Conservation (phyloP, 345 rosid species). For the Eucalyptus erythrocorys region DNA sequence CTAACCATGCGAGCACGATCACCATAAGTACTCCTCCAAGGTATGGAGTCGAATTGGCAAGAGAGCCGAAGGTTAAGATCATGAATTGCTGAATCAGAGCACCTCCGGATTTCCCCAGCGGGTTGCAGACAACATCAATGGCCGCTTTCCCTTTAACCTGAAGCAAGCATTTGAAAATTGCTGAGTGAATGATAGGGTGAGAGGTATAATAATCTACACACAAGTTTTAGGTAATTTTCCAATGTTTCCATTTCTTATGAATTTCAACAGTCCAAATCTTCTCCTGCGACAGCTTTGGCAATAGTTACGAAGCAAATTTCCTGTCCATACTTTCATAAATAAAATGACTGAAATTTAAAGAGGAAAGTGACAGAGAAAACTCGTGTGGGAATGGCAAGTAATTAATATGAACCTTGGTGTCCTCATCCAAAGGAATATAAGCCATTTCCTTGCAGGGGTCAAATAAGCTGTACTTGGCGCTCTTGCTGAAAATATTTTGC, state of each 20-base stretch:
- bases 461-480: slow-evolving; percentile 95
- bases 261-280: neutral
- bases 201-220: neutral
- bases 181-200: neutral
- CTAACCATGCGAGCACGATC: slow-evolving; percentile 80
- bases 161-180: neutral
- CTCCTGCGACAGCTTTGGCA: neutral
- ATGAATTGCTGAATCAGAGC: slow-evolving; percentile 96
- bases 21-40: slow-evolving; percentile 73
- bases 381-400: neutral
- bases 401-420: slow-evolving; percentile 61
- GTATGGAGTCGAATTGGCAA: slow-evolving; percentile 90
- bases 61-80: slow-evolving; percentile 93
- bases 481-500: slow-evolving; percentile 99
- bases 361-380: neutral
- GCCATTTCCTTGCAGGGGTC: slow-evolving; percentile 99
- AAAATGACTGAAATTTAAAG: neutral
- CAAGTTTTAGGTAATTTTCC: neutral
- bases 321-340: neutral
- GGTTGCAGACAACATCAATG: slow-evolving; percentile 90
- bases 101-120: slow-evolving; percentile 92
- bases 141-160: slow-evolving; percentile 98
- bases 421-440: slow-evolving; percentile 92
- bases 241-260: neutral
- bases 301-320: neutral